Evolutionary conservation across 2,329 filamentous ascomycete genomes (phyloP).

Genomic region (Claviceps lovelessii): DNA sequence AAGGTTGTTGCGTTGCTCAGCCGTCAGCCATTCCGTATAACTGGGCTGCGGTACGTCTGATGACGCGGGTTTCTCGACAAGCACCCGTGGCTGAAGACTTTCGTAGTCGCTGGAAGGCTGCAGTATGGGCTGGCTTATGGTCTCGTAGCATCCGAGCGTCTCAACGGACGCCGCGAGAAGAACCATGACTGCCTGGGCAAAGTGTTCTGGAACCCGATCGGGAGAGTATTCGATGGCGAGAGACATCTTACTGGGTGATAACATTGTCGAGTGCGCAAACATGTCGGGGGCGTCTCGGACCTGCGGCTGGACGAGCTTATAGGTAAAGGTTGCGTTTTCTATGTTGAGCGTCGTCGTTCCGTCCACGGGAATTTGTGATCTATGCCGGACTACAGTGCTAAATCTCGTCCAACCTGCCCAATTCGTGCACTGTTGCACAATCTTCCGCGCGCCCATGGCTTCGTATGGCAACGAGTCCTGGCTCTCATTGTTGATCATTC

Average conservation of each 20-base stretch:
- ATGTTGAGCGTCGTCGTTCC: constrained; percentile 29
- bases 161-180: constrained; percentile 32
- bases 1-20: constrained; percentile 26
- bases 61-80: constrained; percentile 17
- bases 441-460: constrained; percentile 34
- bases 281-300: constrained; percentile 30
- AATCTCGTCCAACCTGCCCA: constrained; percentile 41
- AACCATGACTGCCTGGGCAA: constrained; percentile 30
- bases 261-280: constrained; percentile 27
- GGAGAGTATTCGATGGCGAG: constrained; percentile 33
- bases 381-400: constrained; percentile 40
- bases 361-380: constrained; percentile 15
- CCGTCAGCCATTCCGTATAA: constrained; percentile 17
- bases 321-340: constrained; percentile 30
- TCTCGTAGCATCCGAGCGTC: constrained; percentile 30
- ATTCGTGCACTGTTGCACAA: constrained; percentile 37
- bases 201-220: constrained; percentile 24
- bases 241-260: constrained; percentile 22
- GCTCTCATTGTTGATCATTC: constrained; percentile 34
- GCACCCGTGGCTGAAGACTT: constrained; percentile 25
- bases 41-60: constrained; percentile 6
- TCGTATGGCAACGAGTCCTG: constrained; percentile 33
- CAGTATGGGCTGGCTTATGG: constrained; percentile 30
- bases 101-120: constrained; percentile 27
- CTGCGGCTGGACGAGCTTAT: constrained; percentile 26